These are phyloP conservation scores for Pseudopithomyces chartarum DNA, from an alignment of 2,329 filamentous ascomycete genomes.

Conservation along the genomic window DNA sequence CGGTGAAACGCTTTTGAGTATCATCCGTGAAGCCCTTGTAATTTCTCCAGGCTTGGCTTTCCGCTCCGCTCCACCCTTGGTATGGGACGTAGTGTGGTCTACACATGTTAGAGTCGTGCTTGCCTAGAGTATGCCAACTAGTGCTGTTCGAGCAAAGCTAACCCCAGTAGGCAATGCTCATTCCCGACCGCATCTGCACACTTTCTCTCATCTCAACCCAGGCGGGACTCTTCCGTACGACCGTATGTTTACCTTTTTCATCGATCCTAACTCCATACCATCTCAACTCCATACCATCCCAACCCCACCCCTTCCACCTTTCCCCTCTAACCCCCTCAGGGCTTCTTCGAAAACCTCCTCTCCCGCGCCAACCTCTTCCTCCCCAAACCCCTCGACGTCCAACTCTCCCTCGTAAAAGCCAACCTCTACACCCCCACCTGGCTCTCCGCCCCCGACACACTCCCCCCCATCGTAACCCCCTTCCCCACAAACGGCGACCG, in stretches of 20 bases:
- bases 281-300: too few species aligned
- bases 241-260: constrained; percentile 26
- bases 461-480: constrained; percentile 47
- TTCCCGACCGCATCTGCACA: constrained; percentile 55
- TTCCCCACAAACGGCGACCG: constrained; percentile 82
- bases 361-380: constrained; percentile 63
- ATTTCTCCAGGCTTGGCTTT: constrained; percentile 19
- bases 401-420: constrained; percentile 66
- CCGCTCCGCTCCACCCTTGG: constrained; percentile 29
- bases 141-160: too few species aligned
- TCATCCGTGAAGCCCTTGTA: constrained; percentile 31
- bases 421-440: constrained; percentile 70
- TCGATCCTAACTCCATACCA: constrained; percentile 16
- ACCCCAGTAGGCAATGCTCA: constrained; percentile 44
- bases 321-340: constrained; percentile 42
- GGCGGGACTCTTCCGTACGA: constrained; percentile 53
- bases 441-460: constrained; percentile 64
- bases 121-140: too few species aligned
- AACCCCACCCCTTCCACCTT: too few species aligned
- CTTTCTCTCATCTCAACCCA: constrained; percentile 57
- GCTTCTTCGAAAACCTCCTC: constrained; percentile 66
- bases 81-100: not conserved
- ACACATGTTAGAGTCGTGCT: too few species aligned
- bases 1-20: constrained; percentile 21
- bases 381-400: constrained; percentile 71